phyloP scores from a whole-genome alignment of 495 filamentous ascomycete genomes.

The Penicillium egyptiacum region DNA sequence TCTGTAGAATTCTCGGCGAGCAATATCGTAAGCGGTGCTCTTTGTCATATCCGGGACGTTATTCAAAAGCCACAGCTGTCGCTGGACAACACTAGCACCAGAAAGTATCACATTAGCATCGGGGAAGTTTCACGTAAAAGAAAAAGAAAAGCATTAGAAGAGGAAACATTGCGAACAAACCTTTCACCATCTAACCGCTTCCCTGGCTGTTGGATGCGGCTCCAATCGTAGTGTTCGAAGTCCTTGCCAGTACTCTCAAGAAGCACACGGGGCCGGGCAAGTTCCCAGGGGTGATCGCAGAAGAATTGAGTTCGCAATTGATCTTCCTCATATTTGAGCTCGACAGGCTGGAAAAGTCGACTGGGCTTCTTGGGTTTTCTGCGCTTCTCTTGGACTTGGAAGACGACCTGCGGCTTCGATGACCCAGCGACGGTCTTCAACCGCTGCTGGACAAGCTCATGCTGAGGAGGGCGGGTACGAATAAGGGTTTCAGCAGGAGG shows the following conservation, averaged over 20 bases:
- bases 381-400: conserved; percentile 41
- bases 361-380: conserved; percentile 60
- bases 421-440: conserved; percentile 39
- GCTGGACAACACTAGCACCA: conserved; percentile 79
- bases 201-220: conserved; percentile 71
- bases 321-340: conserved; percentile 84
- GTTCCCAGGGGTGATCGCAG: conserved; percentile 93
- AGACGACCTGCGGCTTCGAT: conserved; percentile 39
- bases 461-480: conserved; percentile 64
- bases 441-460: conserved; percentile 56
- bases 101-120: conserved; percentile 21
- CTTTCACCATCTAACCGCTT: conserved; percentile 83
- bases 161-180: conserved; percentile 43
- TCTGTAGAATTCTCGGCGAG: conserved; percentile 86
- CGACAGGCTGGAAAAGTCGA: conserved; percentile 74
- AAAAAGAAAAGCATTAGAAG: neutral
- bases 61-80: conserved; percentile 81
- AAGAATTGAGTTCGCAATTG: conserved; percentile 77
- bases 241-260: conserved; percentile 87
- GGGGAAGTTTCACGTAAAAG: neutral
- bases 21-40: conserved; percentile 77
- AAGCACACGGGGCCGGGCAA: conserved; percentile 82
- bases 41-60: conserved; percentile 59
- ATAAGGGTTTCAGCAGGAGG: conserved; percentile 78
- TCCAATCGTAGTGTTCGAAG: conserved; percentile 75